These are phyloP conservation scores for Neocallimastix lanati DNA, from an alignment of 192 early-diverging fungal genomes.

Conservation along the genomic window DNA sequence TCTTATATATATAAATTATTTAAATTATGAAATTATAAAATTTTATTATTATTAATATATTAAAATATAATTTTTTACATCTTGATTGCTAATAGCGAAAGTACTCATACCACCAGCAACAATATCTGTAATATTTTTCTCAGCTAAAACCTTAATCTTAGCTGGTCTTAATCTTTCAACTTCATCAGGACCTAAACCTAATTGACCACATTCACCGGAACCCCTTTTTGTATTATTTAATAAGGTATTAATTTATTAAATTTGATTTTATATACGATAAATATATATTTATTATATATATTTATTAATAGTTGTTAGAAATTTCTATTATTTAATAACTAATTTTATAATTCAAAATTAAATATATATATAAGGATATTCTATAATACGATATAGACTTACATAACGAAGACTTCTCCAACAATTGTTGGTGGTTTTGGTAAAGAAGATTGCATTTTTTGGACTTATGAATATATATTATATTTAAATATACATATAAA, in stretches of 20 bases:
- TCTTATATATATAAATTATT: too few relatives aligned
- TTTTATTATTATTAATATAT: too few relatives aligned
- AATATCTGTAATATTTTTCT: constrained; percentile 56
- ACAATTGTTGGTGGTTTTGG: constrained; percentile 6
- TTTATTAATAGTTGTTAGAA: too few relatives aligned
- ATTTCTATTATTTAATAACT: too few relatives aligned
- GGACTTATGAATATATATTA: background rate
- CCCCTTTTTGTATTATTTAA: constrained; percentile 26
- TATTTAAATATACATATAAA: too few relatives aligned
- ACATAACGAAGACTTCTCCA: constrained; percentile 57
- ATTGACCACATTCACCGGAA: constrained; percentile 73
- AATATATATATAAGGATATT: too few relatives aligned
- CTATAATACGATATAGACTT: background rate
- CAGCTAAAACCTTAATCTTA: constrained; percentile 41
- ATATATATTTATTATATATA: too few relatives aligned
- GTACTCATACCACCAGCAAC: constrained; percentile 55
- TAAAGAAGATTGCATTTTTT: background rate
- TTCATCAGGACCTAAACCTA: constrained; percentile 69
- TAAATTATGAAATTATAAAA: too few relatives aligned
- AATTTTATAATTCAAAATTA: too few relatives aligned
- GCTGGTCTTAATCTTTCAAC: constrained; percentile 63
- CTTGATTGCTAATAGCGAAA: background rate
- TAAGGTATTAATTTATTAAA: too few relatives aligned
- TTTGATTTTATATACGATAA: too few relatives aligned
- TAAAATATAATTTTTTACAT: background rate